Conservation (phyloP, 306 rosid species). For the Cucurbita moschata region DNA sequence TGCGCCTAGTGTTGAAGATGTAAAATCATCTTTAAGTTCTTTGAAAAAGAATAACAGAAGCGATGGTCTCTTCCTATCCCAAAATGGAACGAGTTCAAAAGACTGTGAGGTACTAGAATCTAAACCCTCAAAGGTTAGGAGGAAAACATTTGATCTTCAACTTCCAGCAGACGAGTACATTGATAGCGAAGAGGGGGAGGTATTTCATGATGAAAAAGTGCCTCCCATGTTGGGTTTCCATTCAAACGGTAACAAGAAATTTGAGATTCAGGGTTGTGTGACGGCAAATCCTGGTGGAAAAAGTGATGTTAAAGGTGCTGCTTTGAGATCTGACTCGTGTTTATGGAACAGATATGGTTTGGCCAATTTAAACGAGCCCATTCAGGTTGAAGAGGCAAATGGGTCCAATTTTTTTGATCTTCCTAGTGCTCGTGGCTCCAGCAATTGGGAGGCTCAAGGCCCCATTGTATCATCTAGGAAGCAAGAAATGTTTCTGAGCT, state of each 20-base stretch:
- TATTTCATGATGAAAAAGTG: conserved; percentile 41
- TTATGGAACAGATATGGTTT: conserved; percentile 42
- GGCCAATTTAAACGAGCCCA: conserved; percentile 79
- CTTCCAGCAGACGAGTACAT: conserved; percentile 77
- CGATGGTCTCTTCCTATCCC: conserved; percentile 35
- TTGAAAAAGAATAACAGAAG: conserved; percentile 27
- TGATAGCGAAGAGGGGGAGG: conserved; percentile 79
- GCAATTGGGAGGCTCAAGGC: conserved; percentile 30
- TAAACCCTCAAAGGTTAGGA: conserved; percentile 66
- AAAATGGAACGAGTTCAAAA: conserved; percentile 41
- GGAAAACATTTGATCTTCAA: conserved; percentile 72
- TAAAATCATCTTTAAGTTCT: conserved; percentile 19
- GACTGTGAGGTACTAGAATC: conserved; percentile 60
- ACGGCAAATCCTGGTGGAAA: conserved; percentile 27
- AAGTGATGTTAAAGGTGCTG: conserved; percentile 26
- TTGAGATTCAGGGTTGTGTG: conserved; percentile 23
- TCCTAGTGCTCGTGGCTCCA: conserved; percentile 15
- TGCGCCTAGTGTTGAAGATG: conserved; percentile 46
- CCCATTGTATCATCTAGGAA: conserved; percentile 24
- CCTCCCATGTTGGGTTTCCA: conserved; percentile 22
- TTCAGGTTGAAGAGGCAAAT: conserved; percentile 54
- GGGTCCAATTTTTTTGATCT: conserved; percentile 26
- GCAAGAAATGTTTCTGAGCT: conserved; percentile 31
- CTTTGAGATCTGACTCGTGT: conserved; percentile 34
- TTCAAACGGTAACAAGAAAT: conserved; percentile 29